Percentiles rank a stretch among this genome's conserved stretches.
Conservation (phyloP, 257 asterid species). For the Galeopsis tetrahit region DNA sequence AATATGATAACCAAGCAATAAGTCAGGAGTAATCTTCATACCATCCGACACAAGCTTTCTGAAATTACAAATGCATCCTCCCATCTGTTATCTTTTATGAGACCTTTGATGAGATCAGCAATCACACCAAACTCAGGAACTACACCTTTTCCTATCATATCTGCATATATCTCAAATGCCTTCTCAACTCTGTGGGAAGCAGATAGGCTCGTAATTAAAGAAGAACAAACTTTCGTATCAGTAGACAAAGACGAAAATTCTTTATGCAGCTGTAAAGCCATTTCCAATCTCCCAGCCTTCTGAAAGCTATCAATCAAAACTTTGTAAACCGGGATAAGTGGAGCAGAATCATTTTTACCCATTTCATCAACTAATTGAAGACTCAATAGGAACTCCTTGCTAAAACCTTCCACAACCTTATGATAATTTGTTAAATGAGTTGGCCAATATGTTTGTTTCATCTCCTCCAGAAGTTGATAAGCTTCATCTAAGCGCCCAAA, state of each 20-base stretch:
- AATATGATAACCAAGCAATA: slow-evolving; percentile 1
- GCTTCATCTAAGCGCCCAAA: slow-evolving; percentile 79
- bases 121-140: slow-evolving; percentile 61
- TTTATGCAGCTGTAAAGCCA: slow-evolving; percentile 71
- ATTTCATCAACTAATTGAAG: slow-evolving; percentile 74
- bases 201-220: slow-evolving; percentile 64
- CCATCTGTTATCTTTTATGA: slow-evolving; percentile 65
- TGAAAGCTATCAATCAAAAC: slow-evolving; percentile 74
- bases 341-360: slow-evolving; percentile 46
- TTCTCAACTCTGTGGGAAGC: slow-evolving; percentile 58
- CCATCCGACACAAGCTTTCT: slow-evolving; percentile 74
- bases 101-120: slow-evolving; percentile 71
- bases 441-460: slow-evolving; percentile 93
- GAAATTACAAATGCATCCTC: slow-evolving; percentile 78
- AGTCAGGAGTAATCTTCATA: slow-evolving; percentile 35
- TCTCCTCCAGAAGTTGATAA: slow-evolving; percentile 77
- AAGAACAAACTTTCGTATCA: slow-evolving; percentile 51
- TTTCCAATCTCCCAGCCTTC: slow-evolving; percentile 79
- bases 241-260: slow-evolving; percentile 49
- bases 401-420: slow-evolving; percentile 83
- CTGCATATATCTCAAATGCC: slow-evolving; percentile 71
- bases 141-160: slow-evolving; percentile 58
- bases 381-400: slow-evolving; percentile 66
- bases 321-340: slow-evolving; percentile 67
- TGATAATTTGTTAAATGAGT: slow-evolving; percentile 61